phyloP scores from a whole-genome alignment of 2,329 filamentous ascomycete species.

The Penicillium sp. region DNA sequence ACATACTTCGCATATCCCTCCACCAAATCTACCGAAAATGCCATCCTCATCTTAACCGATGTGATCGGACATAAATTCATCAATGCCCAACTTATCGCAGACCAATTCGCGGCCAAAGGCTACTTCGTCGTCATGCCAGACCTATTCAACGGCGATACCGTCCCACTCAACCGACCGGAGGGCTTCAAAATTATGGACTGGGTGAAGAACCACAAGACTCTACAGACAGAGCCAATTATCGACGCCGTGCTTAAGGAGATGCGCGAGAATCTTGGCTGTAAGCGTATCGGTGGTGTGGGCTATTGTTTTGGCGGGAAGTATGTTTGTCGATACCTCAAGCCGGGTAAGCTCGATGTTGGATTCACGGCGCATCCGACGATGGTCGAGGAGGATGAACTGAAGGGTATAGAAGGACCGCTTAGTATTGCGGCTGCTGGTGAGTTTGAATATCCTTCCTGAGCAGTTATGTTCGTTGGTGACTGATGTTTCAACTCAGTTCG shows the following conservation, averaged over 20 bases:
- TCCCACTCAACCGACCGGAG: slow-evolving; percentile 59
- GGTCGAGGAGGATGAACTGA: slow-evolving; percentile 26
- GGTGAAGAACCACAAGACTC: slow-evolving; percentile 50
- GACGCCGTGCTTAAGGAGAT: slow-evolving; percentile 48
- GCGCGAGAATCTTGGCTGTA: slow-evolving; percentile 33
- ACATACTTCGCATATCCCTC: slow-evolving; percentile 59
- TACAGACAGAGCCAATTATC: slow-evolving; percentile 58
- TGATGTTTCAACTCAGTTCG: slow-evolving; percentile 9
- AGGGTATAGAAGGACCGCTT: slow-evolving; percentile 27
- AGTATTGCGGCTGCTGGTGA: slow-evolving; percentile 29
- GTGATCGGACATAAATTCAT: slow-evolving; percentile 60
- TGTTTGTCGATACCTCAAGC: slow-evolving; percentile 40
- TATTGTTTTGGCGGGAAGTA: slow-evolving; percentile 62
- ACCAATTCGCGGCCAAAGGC: slow-evolving; percentile 72
- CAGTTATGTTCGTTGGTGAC: neutral
- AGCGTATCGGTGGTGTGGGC: slow-evolving; percentile 53
- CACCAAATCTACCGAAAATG: slow-evolving; percentile 54
- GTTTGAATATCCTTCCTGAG: neutral
- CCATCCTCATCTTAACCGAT: slow-evolving; percentile 61
- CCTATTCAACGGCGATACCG: slow-evolving; percentile 68
- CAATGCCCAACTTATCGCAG: slow-evolving; percentile 68
- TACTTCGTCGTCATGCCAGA: slow-evolving; percentile 72
- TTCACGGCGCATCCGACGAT: slow-evolving; percentile 33
- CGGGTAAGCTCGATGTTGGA: slow-evolving; percentile 26
- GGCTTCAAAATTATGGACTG: slow-evolving; percentile 58